Base-by-base conservation (phyloP, 2,329 filamentous ascomycete species). In the Lecanicillium sp. region DNA sequence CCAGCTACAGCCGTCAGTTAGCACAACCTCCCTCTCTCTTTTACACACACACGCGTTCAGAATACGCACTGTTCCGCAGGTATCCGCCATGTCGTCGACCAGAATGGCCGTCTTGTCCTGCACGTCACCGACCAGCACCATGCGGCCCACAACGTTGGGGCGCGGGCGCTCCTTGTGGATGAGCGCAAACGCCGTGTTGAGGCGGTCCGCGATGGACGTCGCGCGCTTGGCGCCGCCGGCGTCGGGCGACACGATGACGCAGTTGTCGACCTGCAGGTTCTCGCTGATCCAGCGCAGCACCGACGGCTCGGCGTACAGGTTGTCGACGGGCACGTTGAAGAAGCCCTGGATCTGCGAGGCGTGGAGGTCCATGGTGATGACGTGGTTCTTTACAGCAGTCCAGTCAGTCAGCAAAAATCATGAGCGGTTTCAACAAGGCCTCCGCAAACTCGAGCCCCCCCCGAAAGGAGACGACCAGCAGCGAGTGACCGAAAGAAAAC, bases 21-120 rank as follows among this genome's bases (percentile, higher is more conserved):
- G 53, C 14, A 11, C 15, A 10, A n/a, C n/a, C n/a, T n/a, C n/a
- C n/a, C n/a, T n/a, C n/a, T n/a, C 20, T 6, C 10, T 21, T 5
- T 11, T 12, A 15, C 9, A 14, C 23, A 44, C 20, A 1, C 19
- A 4, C 11, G 14, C 21, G 4, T 37, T 11, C 5, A 38, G 24
- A 32, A 9, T 10, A 47, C 62, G 47, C 61, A 68, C 66, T 32
- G 89, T 95, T 56, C 90, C 90, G 66, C 90, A 96, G 4, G 91
- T 96, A 64, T 97, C 91, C 26, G 90, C 90, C 89, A 97, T 96
- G 65, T 97, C 91, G 65, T 97, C 91, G 45, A 98, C 91, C 41
- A 98, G 83, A 62, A 98, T 96, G 51, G 91, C 91, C 24, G 91
- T 84, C 72, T 93, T 93, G 70, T 87, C 87, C 56, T 83, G 79